Evolutionary conservation across 768 basidiomycete species (phyloP).

Genomic region (Hortiboletus campestris): DNA sequence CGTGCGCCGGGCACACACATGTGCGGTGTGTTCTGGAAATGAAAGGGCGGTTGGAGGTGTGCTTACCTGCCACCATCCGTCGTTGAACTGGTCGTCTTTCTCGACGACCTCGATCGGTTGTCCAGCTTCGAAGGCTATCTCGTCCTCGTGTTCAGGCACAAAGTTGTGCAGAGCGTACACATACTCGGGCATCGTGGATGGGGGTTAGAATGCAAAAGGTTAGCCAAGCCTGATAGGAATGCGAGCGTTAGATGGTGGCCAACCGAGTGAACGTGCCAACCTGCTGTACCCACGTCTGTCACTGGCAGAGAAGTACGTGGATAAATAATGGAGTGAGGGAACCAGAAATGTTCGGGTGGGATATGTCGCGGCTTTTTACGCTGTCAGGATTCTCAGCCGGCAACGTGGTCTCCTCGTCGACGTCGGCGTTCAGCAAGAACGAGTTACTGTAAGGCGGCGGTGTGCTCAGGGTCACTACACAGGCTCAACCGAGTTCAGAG

Average conservation of each 20-base stretch:
- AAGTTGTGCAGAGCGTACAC: conserved; percentile 91
- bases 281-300: conserved; percentile 1
- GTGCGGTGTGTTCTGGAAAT: conserved; percentile 6
- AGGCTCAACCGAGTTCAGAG: background rate
- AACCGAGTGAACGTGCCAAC: background rate
- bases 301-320: background rate
- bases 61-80: conserved; percentile 92
- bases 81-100: conserved; percentile 87
- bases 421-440: conserved; percentile 15
- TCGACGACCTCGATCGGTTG: conserved; percentile 89
- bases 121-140: conserved; percentile 80
- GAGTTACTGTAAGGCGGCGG: conserved; percentile 2
- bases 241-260: background rate
- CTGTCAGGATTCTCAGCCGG: conserved; percentile 2
- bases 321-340: background rate
- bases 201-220: background rate
- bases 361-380: conserved; percentile 1
- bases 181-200: conserved; percentile 64
- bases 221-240: background rate
- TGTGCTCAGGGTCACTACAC: background rate
- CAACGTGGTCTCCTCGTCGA: conserved; percentile 9
- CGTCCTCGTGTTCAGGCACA: conserved; percentile 89
- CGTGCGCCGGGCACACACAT: background rate
- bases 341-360: background rate
- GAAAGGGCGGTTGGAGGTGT: background rate